These are phyloP conservation scores for Aurantiochytrium sp. DNA, from an alignment of 108 stramenopile genomes.

Conservation along the genomic window DNA sequence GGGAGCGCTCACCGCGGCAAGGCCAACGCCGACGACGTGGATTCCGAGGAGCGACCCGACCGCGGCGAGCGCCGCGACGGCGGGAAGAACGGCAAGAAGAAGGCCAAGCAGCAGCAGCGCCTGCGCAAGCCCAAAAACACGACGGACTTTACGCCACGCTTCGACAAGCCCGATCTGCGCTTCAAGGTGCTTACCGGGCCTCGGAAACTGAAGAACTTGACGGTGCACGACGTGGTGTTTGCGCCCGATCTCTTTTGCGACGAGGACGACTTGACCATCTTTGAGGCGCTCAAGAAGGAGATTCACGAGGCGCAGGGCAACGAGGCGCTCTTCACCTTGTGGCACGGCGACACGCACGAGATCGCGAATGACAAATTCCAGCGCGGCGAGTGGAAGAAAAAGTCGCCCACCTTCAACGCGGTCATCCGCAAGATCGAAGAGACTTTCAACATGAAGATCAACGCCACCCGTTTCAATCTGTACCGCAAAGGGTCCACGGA, in stretches of 20 bases:
- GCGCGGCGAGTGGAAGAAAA: background rate
- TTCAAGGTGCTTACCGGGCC: background rate
- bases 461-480: background rate
- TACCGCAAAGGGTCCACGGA: background rate
- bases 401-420: background rate
- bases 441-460: background rate
- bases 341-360: slow-evolving; percentile 1
- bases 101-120: background rate
- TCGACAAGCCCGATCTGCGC: background rate
- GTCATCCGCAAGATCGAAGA: background rate
- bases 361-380: background rate
- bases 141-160: background rate
- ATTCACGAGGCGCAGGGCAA: background rate
- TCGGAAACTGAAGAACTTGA: background rate
- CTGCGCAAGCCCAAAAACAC: background rate
- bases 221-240: background rate
- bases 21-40: background rate
- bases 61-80: background rate
- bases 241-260: background rate
- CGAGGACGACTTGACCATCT: background rate
- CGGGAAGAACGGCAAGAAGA: background rate
- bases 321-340: background rate
- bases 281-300: background rate
- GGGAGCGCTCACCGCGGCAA: background rate
- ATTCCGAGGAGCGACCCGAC: background rate